Percentiles rank a stretch among this genome's conserved stretches.
Evolutionary conservation across 192 early-diverging fungal species (phyloP).

Genomic region (Backusella parvicylindrica): DNA sequence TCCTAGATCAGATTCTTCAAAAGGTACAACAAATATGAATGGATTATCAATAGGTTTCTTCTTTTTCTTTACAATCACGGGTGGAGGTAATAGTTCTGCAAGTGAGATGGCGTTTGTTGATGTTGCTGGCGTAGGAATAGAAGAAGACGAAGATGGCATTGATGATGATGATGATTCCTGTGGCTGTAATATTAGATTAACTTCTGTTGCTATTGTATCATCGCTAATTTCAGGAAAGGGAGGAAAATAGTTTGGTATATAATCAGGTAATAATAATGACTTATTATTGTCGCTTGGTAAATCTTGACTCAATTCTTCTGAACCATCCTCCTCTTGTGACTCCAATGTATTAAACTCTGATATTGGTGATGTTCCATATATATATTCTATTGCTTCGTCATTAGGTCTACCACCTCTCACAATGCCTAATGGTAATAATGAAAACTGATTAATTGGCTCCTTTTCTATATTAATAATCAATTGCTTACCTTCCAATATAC

Average conservation of each 20-base stretch:
- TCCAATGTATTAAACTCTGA: neutral
- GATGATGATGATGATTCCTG: neutral
- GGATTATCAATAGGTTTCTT: constrained; percentile 30
- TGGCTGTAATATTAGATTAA: neutral
- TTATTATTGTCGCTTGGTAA: neutral
- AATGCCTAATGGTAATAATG: neutral
- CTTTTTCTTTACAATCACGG: constrained; percentile 17
- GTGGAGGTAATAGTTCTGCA: neutral
- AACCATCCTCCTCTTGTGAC: constrained; percentile 15
- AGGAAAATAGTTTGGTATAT: constrained; percentile 24
- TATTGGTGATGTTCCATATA: neutral
- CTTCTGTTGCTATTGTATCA: constrained; percentile 6
- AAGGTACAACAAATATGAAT: constrained; percentile 26
- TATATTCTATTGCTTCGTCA: neutral
- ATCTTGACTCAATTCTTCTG: constrained; percentile 21
- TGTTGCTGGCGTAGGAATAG: neutral
- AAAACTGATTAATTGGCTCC: neutral
- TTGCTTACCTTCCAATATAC: constrained; percentile 38
- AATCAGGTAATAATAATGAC: constrained; percentile 9
- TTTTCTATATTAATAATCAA: neutral
- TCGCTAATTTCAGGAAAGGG: constrained; percentile 20
- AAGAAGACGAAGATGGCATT: neutral
- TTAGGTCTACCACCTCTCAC: neutral
- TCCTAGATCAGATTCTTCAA: constrained; percentile 27
- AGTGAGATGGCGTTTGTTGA: neutral